These are phyloP conservation scores for Diphasiastrum complanatum DNA, from an alignment of 83 land plant genomes.

Conservation along the genomic window DNA sequence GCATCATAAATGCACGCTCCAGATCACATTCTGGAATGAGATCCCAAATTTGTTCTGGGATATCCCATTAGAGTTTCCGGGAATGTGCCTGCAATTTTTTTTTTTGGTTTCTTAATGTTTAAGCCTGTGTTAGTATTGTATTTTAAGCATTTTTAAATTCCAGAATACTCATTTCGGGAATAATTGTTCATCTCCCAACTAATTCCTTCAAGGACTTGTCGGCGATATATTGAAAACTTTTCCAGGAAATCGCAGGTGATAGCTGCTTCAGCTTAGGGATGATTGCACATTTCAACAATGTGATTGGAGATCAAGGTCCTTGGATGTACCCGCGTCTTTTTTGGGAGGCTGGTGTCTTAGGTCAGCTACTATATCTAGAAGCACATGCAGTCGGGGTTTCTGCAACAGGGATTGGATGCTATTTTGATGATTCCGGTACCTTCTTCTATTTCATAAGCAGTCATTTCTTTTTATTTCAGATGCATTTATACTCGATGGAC, in stretches of 20 bases:
- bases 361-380: conserved; percentile 23
- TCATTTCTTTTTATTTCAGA: background rate
- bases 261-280: conserved; percentile 19
- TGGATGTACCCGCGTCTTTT: conserved; percentile 27
- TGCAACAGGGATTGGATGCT: conserved; percentile 14
- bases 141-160: no score
- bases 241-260: conserved; percentile 23
- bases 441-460: background rate
- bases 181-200: no score
- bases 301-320: conserved; percentile 13
- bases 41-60: no score
- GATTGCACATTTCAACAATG: conserved; percentile 27
- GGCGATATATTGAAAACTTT: no score
- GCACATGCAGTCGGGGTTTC: conserved; percentile 23
- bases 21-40: no score
- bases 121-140: no score
- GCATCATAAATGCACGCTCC: no score
- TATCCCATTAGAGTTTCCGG: no score
- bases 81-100: no score
- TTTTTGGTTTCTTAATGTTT: no score
- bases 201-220: no score
- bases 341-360: conserved; percentile 21
- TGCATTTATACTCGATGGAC: background rate
- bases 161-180: no score
- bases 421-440: conserved; percentile 17